Base-by-base conservation (phyloP, 2,329 filamentous ascomycete genomes). In the Bipolaris cookei region DNA sequence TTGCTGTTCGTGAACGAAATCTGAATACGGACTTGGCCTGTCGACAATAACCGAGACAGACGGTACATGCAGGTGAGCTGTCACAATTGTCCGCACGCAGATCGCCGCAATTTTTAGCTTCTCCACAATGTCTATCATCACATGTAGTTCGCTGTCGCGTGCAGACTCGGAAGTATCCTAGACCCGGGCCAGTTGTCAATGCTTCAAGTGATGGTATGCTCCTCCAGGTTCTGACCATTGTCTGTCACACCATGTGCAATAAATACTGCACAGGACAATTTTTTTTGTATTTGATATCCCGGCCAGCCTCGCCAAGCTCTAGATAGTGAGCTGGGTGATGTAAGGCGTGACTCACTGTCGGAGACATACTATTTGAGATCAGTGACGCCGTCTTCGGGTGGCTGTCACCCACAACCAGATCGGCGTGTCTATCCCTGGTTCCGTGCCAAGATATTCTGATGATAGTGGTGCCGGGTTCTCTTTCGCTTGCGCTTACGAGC, bases 371-470 rank as follows among this genome's bases (percentile, higher is more conserved):
- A 52, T 56, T 47, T 42, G 20, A 14, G 41, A 51, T 54, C 30
- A 50, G 37, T 41, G 14, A 32, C 37, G 38, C 37, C 34, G 25
- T 23, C 51, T 41, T 30, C 51, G 51, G 51, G 42, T 23, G 28
- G 46, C 20, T 16, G 39, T 16, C 53, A 43, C 39, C 21, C 4
- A 28, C 23, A 16, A 23, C 23, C 30, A 20, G 25, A 56, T 51
- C 53, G 25, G 47, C 41, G 20, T 23, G 20, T 42, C 30, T 39
- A 10, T 28, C 42, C 54, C 45, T 56, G 42, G 28, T 56, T 35
- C 54, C 48, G 54, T 20, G 49, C 54, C 54, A 53, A 53, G 54
- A 43, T 35, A 56, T 56, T 18, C 30, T 43, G 43, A 56, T 56
- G 28, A 32, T 47, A 53, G 50, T 32, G 23, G 23, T 47, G n/a